Evolutionary conservation across 2,329 filamentous ascomycete genomes (phyloP), one percentile per base, ranked within the genome.

Genomic region (Gaeumannomyces tritici): DNA sequence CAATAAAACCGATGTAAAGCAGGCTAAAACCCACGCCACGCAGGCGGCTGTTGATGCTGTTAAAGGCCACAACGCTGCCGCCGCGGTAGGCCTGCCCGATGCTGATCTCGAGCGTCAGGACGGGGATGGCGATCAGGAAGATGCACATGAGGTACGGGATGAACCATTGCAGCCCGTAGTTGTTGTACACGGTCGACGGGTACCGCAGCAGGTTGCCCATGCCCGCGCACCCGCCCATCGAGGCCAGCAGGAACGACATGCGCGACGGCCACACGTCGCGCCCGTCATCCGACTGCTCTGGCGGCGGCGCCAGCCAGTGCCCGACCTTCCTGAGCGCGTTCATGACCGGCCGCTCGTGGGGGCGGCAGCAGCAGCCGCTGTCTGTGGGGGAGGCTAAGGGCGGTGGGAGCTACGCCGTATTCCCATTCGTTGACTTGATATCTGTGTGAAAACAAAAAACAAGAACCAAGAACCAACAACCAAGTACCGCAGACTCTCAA

Each of bases 1-100:
- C 81, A 35, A 84, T 73, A 62, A 81, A 80, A 61, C 79, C 78
- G 61, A 84, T 76, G 62, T 82, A 78, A 24, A 84, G 72, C 2
- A 81, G 73, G 11, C 78, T 80, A 57, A 84, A 71, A 0, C 83
- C 83, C 3, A 80, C 74, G 2, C 82, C 83, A 65, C 81, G 83
- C 42, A 84, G 72, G 9, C 82, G 76, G 61, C 75, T 71, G 67
- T 83, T 77, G 64, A 85, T 73, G 65, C 79, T 82, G 72, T 81
- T 79, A 68, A 77, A 83, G 5, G 82, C 81, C 61, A 84, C 79
- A 54, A 83, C 79, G 3, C 77, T 79, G 15, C 82, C 82, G 54
- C 80, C 81, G 15, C 81, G 80, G 67, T 84, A 83, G 5, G 82
- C 81, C 67, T 84, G 89, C 58, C 91, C 91, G 61, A 90, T 91